These are phyloP conservation scores for Pulveroboletus sp. DNA, from an alignment of 768 basidiomycete genomes.

Conservation along the genomic window DNA sequence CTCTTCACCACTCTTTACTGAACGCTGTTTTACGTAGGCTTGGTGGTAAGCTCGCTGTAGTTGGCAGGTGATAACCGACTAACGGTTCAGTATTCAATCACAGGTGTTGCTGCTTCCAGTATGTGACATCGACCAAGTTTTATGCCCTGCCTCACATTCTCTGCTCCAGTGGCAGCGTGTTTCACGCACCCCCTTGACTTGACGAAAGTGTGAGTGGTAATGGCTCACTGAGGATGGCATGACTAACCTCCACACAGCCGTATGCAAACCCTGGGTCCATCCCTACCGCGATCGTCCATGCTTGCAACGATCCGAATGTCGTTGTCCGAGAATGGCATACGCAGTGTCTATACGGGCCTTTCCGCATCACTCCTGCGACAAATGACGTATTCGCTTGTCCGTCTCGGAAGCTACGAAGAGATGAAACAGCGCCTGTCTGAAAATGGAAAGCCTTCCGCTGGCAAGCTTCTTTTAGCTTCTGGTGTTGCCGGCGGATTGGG, in stretches of 20 bases:
- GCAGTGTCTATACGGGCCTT: constrained; percentile 76
- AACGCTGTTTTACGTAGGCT: constrained; percentile 41
- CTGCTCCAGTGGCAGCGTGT: constrained; percentile 63
- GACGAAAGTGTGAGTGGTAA: constrained; percentile 68
- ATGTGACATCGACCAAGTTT: constrained; percentile 22
- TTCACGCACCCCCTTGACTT: constrained; percentile 83
- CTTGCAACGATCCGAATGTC: constrained; percentile 61
- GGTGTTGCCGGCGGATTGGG: constrained; percentile 75
- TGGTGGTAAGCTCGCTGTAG: constrained; percentile 44
- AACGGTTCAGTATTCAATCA: constrained; percentile 7
- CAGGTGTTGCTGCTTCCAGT: constrained; percentile 65
- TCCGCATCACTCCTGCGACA: constrained; percentile 82
- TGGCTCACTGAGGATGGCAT: not conserved
- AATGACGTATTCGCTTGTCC: constrained; percentile 88
- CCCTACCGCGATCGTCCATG: constrained; percentile 58
- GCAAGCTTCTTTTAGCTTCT: constrained; percentile 59
- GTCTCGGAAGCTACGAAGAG: constrained; percentile 78
- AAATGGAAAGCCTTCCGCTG: constrained; percentile 48
- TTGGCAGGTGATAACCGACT: not conserved
- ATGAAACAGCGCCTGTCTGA: constrained; percentile 56
- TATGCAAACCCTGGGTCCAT: constrained; percentile 68
- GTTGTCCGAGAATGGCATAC: constrained; percentile 61
- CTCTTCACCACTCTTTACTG: not conserved
- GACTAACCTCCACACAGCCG: constrained; percentile 43
- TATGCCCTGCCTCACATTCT: constrained; percentile 1